Evolutionary conservation across 164 flowering plant genomes (phyloP).

Genomic region (Hamamelis virginiana): DNA sequence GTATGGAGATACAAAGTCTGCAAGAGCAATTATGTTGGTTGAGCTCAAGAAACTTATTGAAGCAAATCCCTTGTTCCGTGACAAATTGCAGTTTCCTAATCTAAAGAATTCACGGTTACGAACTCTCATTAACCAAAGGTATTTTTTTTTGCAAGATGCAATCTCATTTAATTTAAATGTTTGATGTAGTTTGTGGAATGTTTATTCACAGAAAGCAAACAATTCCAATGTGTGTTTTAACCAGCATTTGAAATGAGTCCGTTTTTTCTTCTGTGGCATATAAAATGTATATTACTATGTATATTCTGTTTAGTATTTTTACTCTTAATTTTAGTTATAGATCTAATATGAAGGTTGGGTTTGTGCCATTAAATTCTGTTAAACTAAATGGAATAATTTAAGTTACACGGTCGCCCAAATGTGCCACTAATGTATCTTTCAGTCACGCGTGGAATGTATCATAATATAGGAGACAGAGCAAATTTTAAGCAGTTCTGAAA

Average conservation of each 20-base stretch:
- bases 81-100: constrained; percentile 73
- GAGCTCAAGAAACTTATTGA: constrained; percentile 87
- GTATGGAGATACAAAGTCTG: constrained; percentile 88
- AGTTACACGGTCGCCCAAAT: too few relatives aligned
- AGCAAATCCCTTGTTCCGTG: constrained; percentile 85
- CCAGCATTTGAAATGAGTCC: too few relatives aligned
- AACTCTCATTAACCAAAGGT: constrained; percentile 87
- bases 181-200: neutral
- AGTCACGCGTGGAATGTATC: neutral
- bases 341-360: too few relatives aligned
- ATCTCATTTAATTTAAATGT: neutral
- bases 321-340: neutral
- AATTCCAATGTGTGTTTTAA: neutral
- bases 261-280: too few relatives aligned
- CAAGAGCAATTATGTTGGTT: constrained; percentile 68
- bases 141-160: neutral
- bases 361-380: neutral
- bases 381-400: neutral
- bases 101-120: constrained; percentile 73
- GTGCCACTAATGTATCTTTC: neutral
- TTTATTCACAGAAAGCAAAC: neutral
- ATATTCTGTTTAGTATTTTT: neutral
- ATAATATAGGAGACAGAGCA: neutral
- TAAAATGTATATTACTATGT: neutral
- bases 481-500: neutral